A percentile compares a stretch with the other conserved stretches of the same genome.
Conservation (phyloP, 768 basidiomycete species). For the Tephrocybe sp. region DNA sequence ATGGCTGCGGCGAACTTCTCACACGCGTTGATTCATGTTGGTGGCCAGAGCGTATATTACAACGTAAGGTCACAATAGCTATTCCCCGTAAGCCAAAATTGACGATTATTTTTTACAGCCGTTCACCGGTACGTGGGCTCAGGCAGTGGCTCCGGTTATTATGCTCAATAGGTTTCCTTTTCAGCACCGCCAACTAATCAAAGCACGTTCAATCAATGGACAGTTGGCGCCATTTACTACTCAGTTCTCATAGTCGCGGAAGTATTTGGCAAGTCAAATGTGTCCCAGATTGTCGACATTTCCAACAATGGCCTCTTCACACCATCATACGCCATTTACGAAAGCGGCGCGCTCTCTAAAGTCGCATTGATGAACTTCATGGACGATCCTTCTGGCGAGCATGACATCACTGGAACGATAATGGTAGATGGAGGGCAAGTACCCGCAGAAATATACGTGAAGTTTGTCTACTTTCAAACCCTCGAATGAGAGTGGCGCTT, state of each 20-base stretch:
- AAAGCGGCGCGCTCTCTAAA: constrained; percentile 61
- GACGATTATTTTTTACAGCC: constrained; percentile 37
- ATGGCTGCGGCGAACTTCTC: constrained; percentile 61
- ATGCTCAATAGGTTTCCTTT: background rate
- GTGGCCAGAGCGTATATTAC: constrained; percentile 68
- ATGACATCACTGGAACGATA: constrained; percentile 52
- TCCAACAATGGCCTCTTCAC: constrained; percentile 51
- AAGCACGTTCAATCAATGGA: constrained; percentile 64
- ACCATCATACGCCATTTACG: constrained; percentile 75
- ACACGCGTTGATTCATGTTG: constrained; percentile 55
- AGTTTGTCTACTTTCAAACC: constrained; percentile 30
- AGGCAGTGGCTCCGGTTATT: no score
- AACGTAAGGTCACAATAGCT: constrained; percentile 47
- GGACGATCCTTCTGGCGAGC: constrained; percentile 55
- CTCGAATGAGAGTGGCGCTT: background rate
- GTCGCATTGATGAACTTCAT: constrained; percentile 77
- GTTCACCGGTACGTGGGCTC: constrained; percentile 55
- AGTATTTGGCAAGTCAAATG: constrained; percentile 63
- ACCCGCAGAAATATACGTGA: constrained; percentile 52
- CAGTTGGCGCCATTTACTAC: constrained; percentile 74
- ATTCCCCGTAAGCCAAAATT: constrained; percentile 20
- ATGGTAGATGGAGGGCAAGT: constrained; percentile 42
- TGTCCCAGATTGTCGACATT: constrained; percentile 68
- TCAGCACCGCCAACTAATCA: constrained; percentile 52
- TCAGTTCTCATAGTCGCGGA: constrained; percentile 71